Percentiles rank a stretch among this genome's conserved stretches.
Conservation (phyloP, 345 rosid genomes). For the Lagerstroemia speciosa region DNA sequence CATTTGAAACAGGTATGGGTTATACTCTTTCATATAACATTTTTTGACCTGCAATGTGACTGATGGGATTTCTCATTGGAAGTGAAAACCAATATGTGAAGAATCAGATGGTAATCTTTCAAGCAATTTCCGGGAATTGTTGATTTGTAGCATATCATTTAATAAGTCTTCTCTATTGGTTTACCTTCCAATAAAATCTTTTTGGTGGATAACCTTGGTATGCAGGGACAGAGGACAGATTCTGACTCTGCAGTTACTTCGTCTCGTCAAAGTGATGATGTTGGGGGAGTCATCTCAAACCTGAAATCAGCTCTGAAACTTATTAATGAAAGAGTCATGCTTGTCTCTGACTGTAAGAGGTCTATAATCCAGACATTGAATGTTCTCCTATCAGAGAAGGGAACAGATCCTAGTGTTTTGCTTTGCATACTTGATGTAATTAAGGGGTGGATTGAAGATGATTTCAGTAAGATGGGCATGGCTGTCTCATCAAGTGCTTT, state of each 20-base stretch:
- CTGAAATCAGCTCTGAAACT: conserved; percentile 78
- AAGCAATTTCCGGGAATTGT: too few relatives aligned
- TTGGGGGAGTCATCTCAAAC: conserved; percentile 69
- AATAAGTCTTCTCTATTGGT: not conserved
- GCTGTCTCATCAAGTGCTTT: conserved; percentile 43
- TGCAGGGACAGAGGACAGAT: conserved; percentile 80
- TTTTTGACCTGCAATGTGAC: not conserved
- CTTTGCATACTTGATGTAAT: conserved; percentile 81
- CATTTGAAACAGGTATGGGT: conserved; percentile 74
- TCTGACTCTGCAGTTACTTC: conserved; percentile 86
- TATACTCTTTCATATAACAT: not conserved
- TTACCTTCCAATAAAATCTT: not conserved
- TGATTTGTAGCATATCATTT: not conserved
- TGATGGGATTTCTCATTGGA: not conserved
- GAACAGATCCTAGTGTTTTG: conserved; percentile 85
- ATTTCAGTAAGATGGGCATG: conserved; percentile 53
- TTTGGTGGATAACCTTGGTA: conserved; percentile 10
- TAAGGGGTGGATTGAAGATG: conserved; percentile 90
- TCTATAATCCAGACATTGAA: conserved; percentile 66
- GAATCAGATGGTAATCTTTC: not conserved
- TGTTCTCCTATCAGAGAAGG: conserved; percentile 78
- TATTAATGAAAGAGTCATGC: conserved; percentile 81
- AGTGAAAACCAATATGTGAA: not conserved
- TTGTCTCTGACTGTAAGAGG: conserved; percentile 78
- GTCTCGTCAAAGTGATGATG: conserved; percentile 77